Evolutionary conservation across 2,329 filamentous ascomycete genomes (phyloP).

Genomic region (Aciculosporium take): DNA sequence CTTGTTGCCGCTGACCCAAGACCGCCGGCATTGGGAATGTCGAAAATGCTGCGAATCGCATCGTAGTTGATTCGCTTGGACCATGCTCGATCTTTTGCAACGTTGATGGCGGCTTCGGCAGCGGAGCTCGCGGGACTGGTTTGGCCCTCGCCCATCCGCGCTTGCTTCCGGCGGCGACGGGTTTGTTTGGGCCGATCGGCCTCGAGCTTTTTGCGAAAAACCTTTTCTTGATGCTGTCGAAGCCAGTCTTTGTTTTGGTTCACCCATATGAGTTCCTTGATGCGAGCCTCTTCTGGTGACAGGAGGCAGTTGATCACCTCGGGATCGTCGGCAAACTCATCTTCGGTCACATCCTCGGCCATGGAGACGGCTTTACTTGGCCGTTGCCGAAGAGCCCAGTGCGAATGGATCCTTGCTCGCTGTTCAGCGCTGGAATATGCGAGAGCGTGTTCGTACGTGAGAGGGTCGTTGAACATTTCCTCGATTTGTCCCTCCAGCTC

Average conservation of each 20-base stretch:
- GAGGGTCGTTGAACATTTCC: constrained; percentile 50
- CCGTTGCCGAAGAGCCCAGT: constrained; percentile 34
- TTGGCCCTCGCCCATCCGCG: constrained; percentile 50
- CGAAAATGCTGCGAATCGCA: constrained; percentile 44
- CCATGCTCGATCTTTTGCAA: constrained; percentile 52
- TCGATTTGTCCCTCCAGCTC: constrained; percentile 57
- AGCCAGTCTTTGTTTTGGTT: constrained; percentile 92
- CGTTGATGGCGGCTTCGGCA: constrained; percentile 53
- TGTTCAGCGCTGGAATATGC: constrained; percentile 44
- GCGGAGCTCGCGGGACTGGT: constrained; percentile 52
- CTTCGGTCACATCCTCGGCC: constrained; percentile 54
- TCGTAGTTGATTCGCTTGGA: constrained; percentile 67
- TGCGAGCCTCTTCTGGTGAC: constrained; percentile 54
- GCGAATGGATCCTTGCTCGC: constrained; percentile 37
- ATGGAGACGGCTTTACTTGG: constrained; percentile 37
- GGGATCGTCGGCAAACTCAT: constrained; percentile 79
- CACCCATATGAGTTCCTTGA: constrained; percentile 89
- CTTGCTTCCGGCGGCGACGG: constrained; percentile 39
- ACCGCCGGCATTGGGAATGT: constrained; percentile 27
- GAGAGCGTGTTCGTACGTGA: constrained; percentile 40
- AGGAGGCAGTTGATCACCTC: constrained; percentile 75
- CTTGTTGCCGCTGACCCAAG: constrained; percentile 38
- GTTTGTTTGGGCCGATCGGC: constrained; percentile 41
- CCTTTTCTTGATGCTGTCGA: constrained; percentile 70
- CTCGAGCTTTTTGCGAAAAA: constrained; percentile 56